Conservation (phyloP, 2,329 filamentous ascomycete genomes). For the Monilinia vaccinii-corymbosi region DNA sequence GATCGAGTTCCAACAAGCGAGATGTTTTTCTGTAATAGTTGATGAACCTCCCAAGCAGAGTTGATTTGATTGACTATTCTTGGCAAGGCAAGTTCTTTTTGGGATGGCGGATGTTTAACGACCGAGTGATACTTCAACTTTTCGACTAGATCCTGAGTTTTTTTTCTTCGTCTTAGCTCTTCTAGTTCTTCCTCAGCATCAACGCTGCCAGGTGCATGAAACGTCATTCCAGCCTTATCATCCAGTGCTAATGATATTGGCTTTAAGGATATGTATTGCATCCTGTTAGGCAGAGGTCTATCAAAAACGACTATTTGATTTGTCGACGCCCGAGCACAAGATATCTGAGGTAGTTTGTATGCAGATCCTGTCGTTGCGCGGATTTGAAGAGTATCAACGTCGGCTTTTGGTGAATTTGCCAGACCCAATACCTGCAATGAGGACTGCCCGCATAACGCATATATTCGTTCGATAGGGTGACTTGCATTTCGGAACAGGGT, state of each 20-base stretch:
- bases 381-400: slow-evolving; percentile 62
- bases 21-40: slow-evolving; percentile 80
- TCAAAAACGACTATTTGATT: slow-evolving; percentile 88
- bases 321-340: slow-evolving; percentile 60
- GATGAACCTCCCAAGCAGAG: slow-evolving; percentile 84
- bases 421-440: slow-evolving; percentile 80
- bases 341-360: slow-evolving; percentile 58
- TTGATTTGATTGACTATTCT: slow-evolving; percentile 90
- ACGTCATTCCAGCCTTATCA: slow-evolving; percentile 48
- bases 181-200: slow-evolving; percentile 67
- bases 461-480: slow-evolving; percentile 71
- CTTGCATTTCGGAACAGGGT: slow-evolving; percentile 75
- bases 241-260: slow-evolving; percentile 82
- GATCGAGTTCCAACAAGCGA: slow-evolving; percentile 72
- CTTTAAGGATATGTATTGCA: slow-evolving; percentile 92
- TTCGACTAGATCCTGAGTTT: slow-evolving; percentile 61
- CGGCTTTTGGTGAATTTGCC: slow-evolving; percentile 53
- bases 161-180: slow-evolving; percentile 47
- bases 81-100: slow-evolving; percentile 72
- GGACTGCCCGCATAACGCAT: slow-evolving; percentile 72
- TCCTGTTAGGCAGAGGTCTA: slow-evolving; percentile 70
- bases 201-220: slow-evolving; percentile 41
- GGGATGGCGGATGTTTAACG: slow-evolving; percentile 62
- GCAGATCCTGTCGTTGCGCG: slow-evolving; percentile 46
- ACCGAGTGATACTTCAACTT: slow-evolving; percentile 88